Evolutionary conservation across 1,139 yeast genomes (phyloP), one percentile per base, ranked within the genome.

Genomic region (Pichia kudriavzevii): DNA sequence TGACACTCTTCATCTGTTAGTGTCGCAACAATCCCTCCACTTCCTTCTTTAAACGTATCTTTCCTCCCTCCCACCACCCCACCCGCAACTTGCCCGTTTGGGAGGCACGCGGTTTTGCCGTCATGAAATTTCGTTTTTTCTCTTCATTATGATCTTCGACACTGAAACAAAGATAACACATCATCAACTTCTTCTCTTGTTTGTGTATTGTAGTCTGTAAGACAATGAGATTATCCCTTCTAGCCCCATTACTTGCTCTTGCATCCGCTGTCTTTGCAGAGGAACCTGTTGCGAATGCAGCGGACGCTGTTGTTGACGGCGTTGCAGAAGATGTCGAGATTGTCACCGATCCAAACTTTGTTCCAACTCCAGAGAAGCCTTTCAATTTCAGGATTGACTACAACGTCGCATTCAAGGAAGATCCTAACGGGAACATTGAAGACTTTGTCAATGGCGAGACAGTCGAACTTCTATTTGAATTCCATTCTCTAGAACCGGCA

Each of bases 401-500:
- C 46, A 28, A 46, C n/a, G 56, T 72, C 36, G 57, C 58, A 20
- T 70, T 67, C 45, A 57, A 55, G 32, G 73, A 72, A 34, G 61
- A 59, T 4, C 16, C n/a, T 6, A 15, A 11, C 5, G 50, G 55
- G 18, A 71, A 62, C 26, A 63, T 68, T 18, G 67, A 68, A 5
- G 59, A 58, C 22, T 54, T 68, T 36, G 47, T 43, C 48, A 72
- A 73, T 49, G 80, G 74, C 30, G 79, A 79, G 31, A 64, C 67
- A 28, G 61, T 76, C 31, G 63, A 76, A 4, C 57, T 85, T 41
- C 58, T 61, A 31, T 79, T 80, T 56, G 56, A 63, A 5, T 67
- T 82, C 40, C 52, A 58, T 37, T 83, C 83, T 55, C 60, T 67
- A 23, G 94, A 81, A 52, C 69, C 66, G 2, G 57, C 52, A 20